Percentiles rank a stretch among this genome's conserved stretches.
phyloP scores from a whole-genome alignment of 164 flowering plant species.

The Cinnamomum chago region DNA sequence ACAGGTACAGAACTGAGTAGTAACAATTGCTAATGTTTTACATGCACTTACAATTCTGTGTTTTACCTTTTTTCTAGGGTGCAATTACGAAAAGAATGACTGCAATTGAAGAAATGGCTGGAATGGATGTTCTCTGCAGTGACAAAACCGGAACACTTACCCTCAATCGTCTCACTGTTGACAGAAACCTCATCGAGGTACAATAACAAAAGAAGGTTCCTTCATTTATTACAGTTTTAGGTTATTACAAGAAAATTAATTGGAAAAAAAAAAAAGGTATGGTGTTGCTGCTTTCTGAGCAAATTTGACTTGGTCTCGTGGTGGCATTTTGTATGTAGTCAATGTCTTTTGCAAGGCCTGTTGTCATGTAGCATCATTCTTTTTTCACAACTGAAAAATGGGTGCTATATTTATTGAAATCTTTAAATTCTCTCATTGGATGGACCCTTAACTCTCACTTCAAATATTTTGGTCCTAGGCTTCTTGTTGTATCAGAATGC shows the following conservation, averaged over 20 bases:
- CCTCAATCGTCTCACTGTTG: slow-evolving; percentile 77
- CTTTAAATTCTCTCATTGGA: no score
- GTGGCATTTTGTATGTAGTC: no score
- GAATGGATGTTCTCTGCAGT: slow-evolving; percentile 91
- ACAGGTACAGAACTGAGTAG: slow-evolving; percentile 35
- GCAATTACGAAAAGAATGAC: slow-evolving; percentile 92
- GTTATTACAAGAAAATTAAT: neutral
- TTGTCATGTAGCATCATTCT: no score
- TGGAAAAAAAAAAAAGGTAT: neutral
- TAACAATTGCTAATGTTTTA: neutral
- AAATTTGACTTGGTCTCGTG: no score
- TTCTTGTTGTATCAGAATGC: neutral
- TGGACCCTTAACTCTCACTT: neutral
- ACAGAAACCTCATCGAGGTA: slow-evolving; percentile 76
- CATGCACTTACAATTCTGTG: no score
- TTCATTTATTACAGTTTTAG: neutral
- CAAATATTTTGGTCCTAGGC: neutral
- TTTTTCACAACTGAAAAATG: no score
- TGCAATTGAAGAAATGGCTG: slow-evolving; percentile 93
- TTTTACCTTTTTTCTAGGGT: slow-evolving; percentile 41
- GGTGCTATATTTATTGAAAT: no score
- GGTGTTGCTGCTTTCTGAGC: neutral
- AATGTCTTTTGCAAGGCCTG: no score
- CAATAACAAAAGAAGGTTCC: neutral
- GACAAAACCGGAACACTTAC: slow-evolving; percentile 93